Percentiles rank a stretch among this genome's conserved stretches.
Conservation (phyloP, 2,329 filamentous ascomycete genomes). For the Didymella pinodella region DNA sequence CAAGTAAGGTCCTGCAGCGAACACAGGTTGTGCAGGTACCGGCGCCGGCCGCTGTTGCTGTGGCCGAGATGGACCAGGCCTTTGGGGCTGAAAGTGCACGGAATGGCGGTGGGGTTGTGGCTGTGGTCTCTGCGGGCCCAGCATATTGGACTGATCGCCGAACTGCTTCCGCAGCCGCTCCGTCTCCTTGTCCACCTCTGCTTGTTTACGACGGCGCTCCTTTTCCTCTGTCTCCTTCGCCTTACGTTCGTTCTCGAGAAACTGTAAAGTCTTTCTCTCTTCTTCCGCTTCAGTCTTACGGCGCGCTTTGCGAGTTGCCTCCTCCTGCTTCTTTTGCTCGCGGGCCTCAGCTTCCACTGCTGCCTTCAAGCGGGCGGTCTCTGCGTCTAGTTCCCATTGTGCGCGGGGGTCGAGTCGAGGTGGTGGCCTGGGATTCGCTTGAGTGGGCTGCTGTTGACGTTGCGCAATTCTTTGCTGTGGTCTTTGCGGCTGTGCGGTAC, state of each 20-base stretch:
- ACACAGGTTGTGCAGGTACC: constrained; percentile 28
- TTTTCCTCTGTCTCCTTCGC: constrained; percentile 72
- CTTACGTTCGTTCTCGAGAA: constrained; percentile 54
- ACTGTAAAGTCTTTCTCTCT: constrained; percentile 50
- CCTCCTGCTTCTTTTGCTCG: constrained; percentile 56
- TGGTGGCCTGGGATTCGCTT: constrained; percentile 32
- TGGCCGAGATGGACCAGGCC: constrained; percentile 23
- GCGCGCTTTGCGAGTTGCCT: constrained; percentile 61
- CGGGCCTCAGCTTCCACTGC: constrained; percentile 55
- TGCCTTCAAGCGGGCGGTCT: constrained; percentile 57
- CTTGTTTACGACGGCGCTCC: constrained; percentile 63
- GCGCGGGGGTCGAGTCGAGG: constrained; percentile 56
- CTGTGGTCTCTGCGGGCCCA: constrained; percentile 28
- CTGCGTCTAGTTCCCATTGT: constrained; percentile 62
- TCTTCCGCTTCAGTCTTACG: constrained; percentile 66
- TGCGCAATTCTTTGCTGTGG: constrained; percentile 47
- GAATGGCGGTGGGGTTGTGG: constrained; percentile 38
- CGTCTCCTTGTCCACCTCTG: constrained; percentile 74
- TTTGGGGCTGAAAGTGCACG: constrained; percentile 28
- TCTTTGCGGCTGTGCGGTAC: constrained; percentile 6
- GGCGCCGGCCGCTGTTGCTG: constrained; percentile 29
- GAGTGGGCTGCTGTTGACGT: constrained; percentile 40
- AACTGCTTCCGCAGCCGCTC: constrained; percentile 74
- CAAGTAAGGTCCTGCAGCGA: constrained; percentile 40
- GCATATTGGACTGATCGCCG: constrained; percentile 56